Conservation (phyloP, 805 yeast species). For the Candida hispaniensis region DNA sequence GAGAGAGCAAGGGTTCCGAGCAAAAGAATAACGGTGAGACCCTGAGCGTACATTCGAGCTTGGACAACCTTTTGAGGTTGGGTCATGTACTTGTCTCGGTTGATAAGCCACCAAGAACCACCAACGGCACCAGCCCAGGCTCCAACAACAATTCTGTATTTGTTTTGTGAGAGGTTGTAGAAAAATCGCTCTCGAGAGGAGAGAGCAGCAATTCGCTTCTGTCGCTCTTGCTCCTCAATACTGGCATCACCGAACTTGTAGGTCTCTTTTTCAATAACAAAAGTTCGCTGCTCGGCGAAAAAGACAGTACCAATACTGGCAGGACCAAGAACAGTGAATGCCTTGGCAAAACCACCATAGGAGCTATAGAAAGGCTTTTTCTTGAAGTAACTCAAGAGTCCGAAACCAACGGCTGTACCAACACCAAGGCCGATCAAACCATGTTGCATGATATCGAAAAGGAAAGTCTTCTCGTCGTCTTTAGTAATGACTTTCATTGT, state of each 20-base stretch:
- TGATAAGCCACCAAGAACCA: constrained; percentile 67
- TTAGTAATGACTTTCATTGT: constrained; percentile 56
- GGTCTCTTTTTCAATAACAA: constrained; percentile 48
- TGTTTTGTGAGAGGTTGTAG: constrained; percentile 42
- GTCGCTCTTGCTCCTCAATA: constrained; percentile 32
- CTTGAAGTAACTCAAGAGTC: constrained; percentile 43
- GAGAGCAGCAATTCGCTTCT: constrained; percentile 42
- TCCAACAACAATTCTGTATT: constrained; percentile 53
- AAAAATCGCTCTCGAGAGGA: constrained; percentile 41
- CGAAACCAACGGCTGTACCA: constrained; percentile 50
- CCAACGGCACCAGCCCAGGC: constrained; percentile 74
- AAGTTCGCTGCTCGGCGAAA: constrained; percentile 61
- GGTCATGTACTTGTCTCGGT: constrained; percentile 64
- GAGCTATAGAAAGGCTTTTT: constrained; percentile 24
- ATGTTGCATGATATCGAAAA: constrained; percentile 46
- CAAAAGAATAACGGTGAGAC: constrained; percentile 59
- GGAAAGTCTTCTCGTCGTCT: constrained; percentile 59
- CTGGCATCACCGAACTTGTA: constrained; percentile 41
- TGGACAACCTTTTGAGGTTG: constrained; percentile 72
- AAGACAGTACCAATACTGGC: constrained; percentile 52
- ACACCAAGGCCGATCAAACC: constrained; percentile 47
- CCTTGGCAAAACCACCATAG: constrained; percentile 28
- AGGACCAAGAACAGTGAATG: constrained; percentile 61
- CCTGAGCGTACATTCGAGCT: constrained; percentile 88
- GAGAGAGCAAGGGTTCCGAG: constrained; percentile 44